Conservation (phyloP, 306 rosid genomes). For the Mimosa pudica region DNA sequence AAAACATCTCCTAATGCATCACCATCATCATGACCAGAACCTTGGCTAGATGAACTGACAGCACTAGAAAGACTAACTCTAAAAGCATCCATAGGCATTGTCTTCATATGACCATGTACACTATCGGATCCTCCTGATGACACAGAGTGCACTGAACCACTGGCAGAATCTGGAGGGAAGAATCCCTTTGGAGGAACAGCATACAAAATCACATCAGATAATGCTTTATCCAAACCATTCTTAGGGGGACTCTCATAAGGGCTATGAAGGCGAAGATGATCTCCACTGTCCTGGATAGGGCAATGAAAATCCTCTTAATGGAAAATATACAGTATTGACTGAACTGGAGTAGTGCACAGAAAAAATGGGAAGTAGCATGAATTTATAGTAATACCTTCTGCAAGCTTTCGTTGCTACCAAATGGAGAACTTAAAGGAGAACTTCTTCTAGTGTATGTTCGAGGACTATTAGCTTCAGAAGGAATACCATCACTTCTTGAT, state of each 20-base stretch:
- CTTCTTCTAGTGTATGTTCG: slow-evolving; percentile 93
- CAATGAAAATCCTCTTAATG: slow-evolving; percentile 37
- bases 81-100: slow-evolving; percentile 91
- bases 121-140: slow-evolving; percentile 99
- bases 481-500: slow-evolving; percentile 95
- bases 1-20: slow-evolving; percentile 99
- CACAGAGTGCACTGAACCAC: slow-evolving; percentile 89
- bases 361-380: slow-evolving; percentile 9
- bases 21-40: slow-evolving; percentile 99
- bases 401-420: slow-evolving; percentile 92
- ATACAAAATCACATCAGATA: slow-evolving; percentile 77
- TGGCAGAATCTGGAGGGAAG: slow-evolving; percentile 92
- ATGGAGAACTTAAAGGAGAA: slow-evolving; percentile 91
- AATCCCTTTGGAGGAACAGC: slow-evolving; percentile 88
- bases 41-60: slow-evolving; percentile 98
- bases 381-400: slow-evolving; percentile 67
- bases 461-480: slow-evolving; percentile 97
- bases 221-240: slow-evolving; percentile 86
- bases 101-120: slow-evolving; percentile 87
- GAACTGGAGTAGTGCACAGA: slow-evolving; percentile 20
- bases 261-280: slow-evolving; percentile 88
- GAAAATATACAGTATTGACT: slow-evolving; percentile 25
- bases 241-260: slow-evolving; percentile 97
- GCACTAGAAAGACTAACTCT: slow-evolving; percentile 98
- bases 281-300: slow-evolving; percentile 78